A percentile compares a stretch with the other conserved stretches of the same genome.
phyloP scores from a whole-genome alignment of 2,329 filamentous ascomycete species.

The Alternaria consortialis region DNA sequence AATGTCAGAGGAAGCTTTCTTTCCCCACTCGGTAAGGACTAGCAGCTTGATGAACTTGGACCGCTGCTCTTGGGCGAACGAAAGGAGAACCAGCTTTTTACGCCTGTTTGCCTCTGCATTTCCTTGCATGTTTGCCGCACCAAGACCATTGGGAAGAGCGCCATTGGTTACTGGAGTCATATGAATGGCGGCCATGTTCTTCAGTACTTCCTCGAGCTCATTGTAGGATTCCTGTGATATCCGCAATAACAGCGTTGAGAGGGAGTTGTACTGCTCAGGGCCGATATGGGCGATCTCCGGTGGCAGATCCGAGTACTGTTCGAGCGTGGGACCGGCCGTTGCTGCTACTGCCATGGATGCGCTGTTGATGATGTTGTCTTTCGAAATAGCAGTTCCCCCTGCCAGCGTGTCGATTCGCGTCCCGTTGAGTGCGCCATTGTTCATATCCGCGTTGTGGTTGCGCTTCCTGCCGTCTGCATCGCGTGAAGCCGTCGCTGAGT shows the following conservation, averaged over 20 bases:
- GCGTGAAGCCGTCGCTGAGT: slow-evolving; percentile 43
- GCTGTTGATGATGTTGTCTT: slow-evolving; percentile 27
- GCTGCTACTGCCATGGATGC: slow-evolving; percentile 22
- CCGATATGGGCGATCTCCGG: slow-evolving; percentile 74
- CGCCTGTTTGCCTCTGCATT: slow-evolving; percentile 40
- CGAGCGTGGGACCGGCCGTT: slow-evolving; percentile 15
- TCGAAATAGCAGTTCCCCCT: slow-evolving; percentile 14
- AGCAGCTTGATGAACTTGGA: slow-evolving; percentile 92
- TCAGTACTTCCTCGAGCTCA: slow-evolving; percentile 74
- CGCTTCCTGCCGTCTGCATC: slow-evolving; percentile 45
- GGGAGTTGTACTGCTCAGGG: slow-evolving; percentile 73
- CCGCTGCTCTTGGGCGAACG: slow-evolving; percentile 81
- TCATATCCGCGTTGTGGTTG: slow-evolving; percentile 38
- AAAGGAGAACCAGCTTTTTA: slow-evolving; percentile 79
- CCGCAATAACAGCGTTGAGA: slow-evolving; percentile 78
- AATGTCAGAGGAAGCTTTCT: slow-evolving; percentile 69
- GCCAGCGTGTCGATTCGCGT: slow-evolving; percentile 24
- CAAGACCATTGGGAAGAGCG: slow-evolving; percentile 50
- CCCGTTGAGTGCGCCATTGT: slow-evolving; percentile 40
- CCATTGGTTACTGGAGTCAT: slow-evolving; percentile 63
- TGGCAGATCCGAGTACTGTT: slow-evolving; percentile 49
- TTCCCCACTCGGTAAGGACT: slow-evolving; percentile 90
- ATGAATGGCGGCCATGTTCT: slow-evolving; percentile 74
- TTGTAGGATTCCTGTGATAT: slow-evolving; percentile 86
- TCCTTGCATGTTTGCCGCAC: slow-evolving; percentile 41